Evolutionary conservation across 2,329 filamentous ascomycete species (phyloP), one percentile per base, ranked within the genome.

Genomic region (Pseudogymnoascus sp.): DNA sequence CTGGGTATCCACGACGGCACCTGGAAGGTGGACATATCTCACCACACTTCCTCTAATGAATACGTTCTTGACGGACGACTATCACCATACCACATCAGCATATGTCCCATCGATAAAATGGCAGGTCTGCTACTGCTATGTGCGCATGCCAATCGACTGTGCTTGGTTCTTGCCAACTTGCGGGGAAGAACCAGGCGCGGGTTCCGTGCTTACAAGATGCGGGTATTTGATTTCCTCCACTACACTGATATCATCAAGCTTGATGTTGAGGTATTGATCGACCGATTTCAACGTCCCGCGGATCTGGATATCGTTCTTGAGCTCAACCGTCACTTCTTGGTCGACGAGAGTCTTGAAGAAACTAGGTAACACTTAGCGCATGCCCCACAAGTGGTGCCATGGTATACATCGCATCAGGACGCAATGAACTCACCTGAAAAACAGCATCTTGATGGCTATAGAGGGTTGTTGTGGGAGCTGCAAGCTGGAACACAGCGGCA

Each of bases 301-400:
- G 74, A 99, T 95, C 73, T 92, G 91, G 69, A 99, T 96, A 77
- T 99, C 94, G 75, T 99, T 99, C 79, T 99, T 99, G 75, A 99
- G 89, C 80, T 99, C 94, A 73, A 99, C 91, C 53, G 92, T 97
- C 71, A 99, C 92, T 80, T 95, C 87, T 68, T 94, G 89, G 80
- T 97, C 94, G 74, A 97, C 95, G 71, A 97, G 89, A 60, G 93
- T 97, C 77, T 97, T 97, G 86, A 97, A 97, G 80, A 97, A 97
- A 79, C 90, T 94, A 72, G 64, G 60, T 59, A 61, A 47, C 14
- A 25, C 33, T 36, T 14, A 50, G 60, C n/a, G 36, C 41, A 22
- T 39, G 41, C 63, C 25, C 61, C 64, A 12, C 50, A 58, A 58
- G 22, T 30, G 43, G n/a, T 28, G 28, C 4, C 41, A 14, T 33